These are phyloP conservation scores for Dothistroma septosporum DNA, from an alignment of 2,329 filamentous ascomycete species.

Conservation along the genomic window DNA sequence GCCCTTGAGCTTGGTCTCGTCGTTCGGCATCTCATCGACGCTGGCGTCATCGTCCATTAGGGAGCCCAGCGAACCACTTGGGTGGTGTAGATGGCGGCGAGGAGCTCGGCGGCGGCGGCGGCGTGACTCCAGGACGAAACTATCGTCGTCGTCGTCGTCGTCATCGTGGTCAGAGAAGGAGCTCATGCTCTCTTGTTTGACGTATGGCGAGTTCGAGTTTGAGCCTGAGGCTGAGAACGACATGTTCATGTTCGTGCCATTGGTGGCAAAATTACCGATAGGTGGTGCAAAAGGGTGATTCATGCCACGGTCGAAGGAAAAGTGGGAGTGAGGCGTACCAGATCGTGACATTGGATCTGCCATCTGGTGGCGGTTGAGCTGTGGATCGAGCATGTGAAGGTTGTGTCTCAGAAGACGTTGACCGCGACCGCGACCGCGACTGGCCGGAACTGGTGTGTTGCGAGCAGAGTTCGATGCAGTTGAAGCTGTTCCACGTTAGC, in stretches of 20 bases:
- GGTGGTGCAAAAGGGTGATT: constrained; percentile 32
- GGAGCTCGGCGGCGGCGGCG: constrained; percentile 6
- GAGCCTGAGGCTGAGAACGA: constrained; percentile 8
- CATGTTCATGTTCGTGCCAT: constrained; percentile 10
- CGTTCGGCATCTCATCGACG: constrained; percentile 24
- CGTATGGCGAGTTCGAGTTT: constrained; percentile 15
- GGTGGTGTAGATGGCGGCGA: constrained; percentile 8
- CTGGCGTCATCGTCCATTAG: constrained; percentile 31
- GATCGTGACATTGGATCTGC: constrained; percentile 27
- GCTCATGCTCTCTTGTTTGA: constrained; percentile 27
- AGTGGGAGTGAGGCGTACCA: constrained; percentile 23
- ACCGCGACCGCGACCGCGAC: constrained; percentile 8
- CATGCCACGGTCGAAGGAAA: constrained; percentile 18
- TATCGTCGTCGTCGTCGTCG: constrained; percentile 24
- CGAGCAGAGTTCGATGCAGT: constrained; percentile 16
- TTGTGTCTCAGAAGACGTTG: constrained; percentile 25
- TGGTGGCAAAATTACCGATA: constrained; percentile 37
- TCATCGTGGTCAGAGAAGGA: constrained; percentile 21
- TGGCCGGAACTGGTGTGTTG: constrained; percentile 22
- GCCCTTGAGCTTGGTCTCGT: constrained; percentile 60
- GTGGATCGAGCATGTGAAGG: constrained; percentile 29
- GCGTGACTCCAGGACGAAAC: constrained; percentile 11
- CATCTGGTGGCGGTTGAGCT: constrained; percentile 27
- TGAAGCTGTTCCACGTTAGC: constrained; percentile 8
- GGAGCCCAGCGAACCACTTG: constrained; percentile 16